Evolutionary conservation across 2,329 filamentous ascomycete species (phyloP).

Genomic region (Pestalotiopsis sp.): DNA sequence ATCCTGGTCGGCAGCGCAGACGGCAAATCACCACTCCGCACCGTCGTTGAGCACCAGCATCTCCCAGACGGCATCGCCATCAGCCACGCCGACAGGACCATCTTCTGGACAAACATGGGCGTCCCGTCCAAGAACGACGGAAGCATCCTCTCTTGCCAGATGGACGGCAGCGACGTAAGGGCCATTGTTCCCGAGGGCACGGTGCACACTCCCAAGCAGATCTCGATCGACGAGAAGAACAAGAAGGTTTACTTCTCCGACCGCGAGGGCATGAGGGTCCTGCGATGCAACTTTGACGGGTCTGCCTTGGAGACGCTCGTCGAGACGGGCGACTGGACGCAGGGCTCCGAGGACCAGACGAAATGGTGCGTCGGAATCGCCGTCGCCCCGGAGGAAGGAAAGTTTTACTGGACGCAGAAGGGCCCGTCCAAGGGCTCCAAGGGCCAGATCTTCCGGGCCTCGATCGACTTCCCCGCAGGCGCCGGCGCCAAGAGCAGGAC

Average conservation of each 20-base stretch:
- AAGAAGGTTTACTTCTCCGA: constrained; percentile 42
- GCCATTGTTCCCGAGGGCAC: constrained; percentile 42
- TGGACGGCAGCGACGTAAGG: constrained; percentile 47
- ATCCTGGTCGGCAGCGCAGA: constrained; percentile 5
- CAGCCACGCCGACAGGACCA: constrained; percentile 27
- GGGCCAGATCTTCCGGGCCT: constrained; percentile 6
- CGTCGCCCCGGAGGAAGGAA: constrained; percentile 1
- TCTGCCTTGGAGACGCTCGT: constrained; percentile 39
- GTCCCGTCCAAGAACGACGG: constrained; percentile 38
- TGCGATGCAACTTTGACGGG: constrained; percentile 40
- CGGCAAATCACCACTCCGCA: constrained; percentile 5
- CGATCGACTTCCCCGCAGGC: constrained; percentile 4
- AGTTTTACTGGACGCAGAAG: constrained; percentile 10
- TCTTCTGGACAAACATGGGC: constrained; percentile 55
- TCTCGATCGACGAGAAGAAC: constrained; percentile 30
- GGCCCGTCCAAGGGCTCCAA: not conserved
- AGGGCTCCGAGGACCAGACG: constrained; percentile 9
- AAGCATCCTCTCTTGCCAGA: constrained; percentile 41
- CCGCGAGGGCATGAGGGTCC: constrained; percentile 42
- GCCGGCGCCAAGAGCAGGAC: not conserved
- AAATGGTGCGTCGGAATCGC: constrained; percentile 7
- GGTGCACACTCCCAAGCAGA: constrained; percentile 50
- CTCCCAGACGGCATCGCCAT: constrained; percentile 47
- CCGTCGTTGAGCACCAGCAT: constrained; percentile 3
- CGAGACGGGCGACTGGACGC: constrained; percentile 28